phyloP scores from a whole-genome alignment of 192 early-diverging fungal genomes.

The Allomyces arbusculus region DNA sequence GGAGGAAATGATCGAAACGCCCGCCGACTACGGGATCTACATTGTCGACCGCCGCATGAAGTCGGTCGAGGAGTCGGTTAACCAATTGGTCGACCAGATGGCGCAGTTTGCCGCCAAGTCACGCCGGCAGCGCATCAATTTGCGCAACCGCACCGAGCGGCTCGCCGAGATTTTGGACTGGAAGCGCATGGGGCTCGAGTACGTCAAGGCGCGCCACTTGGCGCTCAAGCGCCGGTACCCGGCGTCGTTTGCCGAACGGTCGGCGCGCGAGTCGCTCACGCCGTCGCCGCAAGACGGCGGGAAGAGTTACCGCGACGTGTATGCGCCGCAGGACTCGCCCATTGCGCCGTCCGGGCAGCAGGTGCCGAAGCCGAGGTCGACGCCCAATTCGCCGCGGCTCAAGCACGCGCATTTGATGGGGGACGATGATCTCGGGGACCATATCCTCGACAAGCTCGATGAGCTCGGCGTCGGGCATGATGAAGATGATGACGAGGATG shows the following conservation, averaged over 20 bases:
- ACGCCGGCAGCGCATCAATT: constrained; percentile 93
- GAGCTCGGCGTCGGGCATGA: neutral
- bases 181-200: constrained; percentile 96
- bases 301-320: neutral
- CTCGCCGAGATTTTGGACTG: constrained; percentile 90
- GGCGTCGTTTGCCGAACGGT: constrained; percentile 40
- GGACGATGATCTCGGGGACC: neutral
- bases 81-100: constrained; percentile 75
- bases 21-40: constrained; percentile 92
- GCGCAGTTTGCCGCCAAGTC: constrained; percentile 85
- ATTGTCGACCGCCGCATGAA: constrained; percentile 86
- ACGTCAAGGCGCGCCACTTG: constrained; percentile 86
- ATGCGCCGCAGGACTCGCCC: no score
- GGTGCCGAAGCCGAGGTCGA: constrained; percentile 64
- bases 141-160: constrained; percentile 89
- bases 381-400: constrained; percentile 54
- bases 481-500: neutral
- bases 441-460: neutral
- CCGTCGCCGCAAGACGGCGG: neutral
- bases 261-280: neutral
- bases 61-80: constrained; percentile 71
- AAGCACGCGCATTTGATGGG: neutral
- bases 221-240: constrained; percentile 78
- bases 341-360: constrained; percentile 6
- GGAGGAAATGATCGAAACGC: constrained; percentile 82